Evolutionary conservation across 73 alveolate species (phyloP), one percentile per base, ranked within the genome.

Genomic region (Paramecium caudatum): DNA sequence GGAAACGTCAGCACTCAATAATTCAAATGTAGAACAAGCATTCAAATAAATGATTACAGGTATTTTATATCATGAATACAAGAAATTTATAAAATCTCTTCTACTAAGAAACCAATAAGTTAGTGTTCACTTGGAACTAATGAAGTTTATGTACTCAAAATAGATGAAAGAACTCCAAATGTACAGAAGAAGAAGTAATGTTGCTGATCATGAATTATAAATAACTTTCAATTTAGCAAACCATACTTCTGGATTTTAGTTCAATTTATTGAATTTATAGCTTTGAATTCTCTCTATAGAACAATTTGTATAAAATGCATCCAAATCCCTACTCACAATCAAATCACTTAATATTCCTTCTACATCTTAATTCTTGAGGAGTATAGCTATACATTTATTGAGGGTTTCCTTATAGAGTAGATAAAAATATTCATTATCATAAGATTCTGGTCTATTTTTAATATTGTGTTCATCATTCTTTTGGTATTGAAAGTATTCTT

Each of bases 1-100:
- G 85, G 97, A 94, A 68, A 94, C 95, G 47, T 91, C 96, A 27
- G 97, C 97, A 17, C 61, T 48, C 10, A 82, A 74, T 61, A 86
- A 81, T 55, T 19, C 19, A 25, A 92, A 90, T 94, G 97, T 94
- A 9, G 95, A 88, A 10, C 46, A 69, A 48, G 94, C 96, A 23
- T 92, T 94, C 49, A 86, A 92, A 62, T 83, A 82, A 34, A 70
- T 86, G 63, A 68, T 86, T 9, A 46, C 87, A 63, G 93, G 93
- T 86, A 63, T 3, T 37, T 16, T n/a, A 37, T 41, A 4, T 5
- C 19, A 0, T 19, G 36, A 4, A 41, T 41, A 39, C 8, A 39
- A 74, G 88, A 74, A 19, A 74, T 74, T 1, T 74, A 74, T 45
- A 74, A 74, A 43, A 74, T 65, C 19, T 30, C 34, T 1, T 33